A percentile compares a stretch with the other conserved stretches of the same genome.
These are phyloP conservation scores for Wickerhamia fluorescens DNA, from an alignment of 805 yeast genomes.

Conservation along the genomic window DNA sequence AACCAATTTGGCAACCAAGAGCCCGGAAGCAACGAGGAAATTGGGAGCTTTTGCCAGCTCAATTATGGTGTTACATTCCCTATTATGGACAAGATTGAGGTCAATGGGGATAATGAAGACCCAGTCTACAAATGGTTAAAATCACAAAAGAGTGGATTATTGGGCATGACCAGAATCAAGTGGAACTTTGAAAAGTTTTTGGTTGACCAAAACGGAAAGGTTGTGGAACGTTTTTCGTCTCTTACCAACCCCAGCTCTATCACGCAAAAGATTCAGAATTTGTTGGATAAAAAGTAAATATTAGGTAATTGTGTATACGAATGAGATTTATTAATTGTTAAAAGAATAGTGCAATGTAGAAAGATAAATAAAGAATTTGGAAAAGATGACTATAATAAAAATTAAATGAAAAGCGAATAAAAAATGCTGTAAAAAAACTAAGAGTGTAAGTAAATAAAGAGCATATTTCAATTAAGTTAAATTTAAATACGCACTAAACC, in stretches of 20 bases:
- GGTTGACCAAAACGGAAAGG: conserved; percentile 34
- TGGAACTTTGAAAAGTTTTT: conserved; percentile 42
- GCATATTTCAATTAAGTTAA: too few relatives aligned
- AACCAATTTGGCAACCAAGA: conserved; percentile 39
- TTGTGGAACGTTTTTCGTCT: conserved; percentile 54
- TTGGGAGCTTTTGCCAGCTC: conserved; percentile 61
- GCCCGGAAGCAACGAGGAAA: conserved; percentile 46
- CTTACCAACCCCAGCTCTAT: conserved; percentile 38
- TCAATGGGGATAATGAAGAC: conserved; percentile 76
- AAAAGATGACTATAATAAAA: too few relatives aligned
- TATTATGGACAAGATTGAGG: conserved; percentile 76
- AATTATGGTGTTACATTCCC: conserved; percentile 94
- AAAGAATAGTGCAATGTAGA: too few relatives aligned
- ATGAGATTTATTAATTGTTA: too few relatives aligned
- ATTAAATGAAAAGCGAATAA: too few relatives aligned
- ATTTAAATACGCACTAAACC: too few relatives aligned
- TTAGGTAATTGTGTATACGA: background rate
- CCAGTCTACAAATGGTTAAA: conserved; percentile 79
- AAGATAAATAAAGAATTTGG: too few relatives aligned
- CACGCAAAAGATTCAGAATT: conserved; percentile 44
- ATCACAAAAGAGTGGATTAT: conserved; percentile 42
- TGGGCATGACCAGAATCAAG: conserved; percentile 36
- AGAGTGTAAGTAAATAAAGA: too few relatives aligned
- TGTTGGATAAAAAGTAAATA: conserved; percentile 38
- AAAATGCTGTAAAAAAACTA: too few relatives aligned